These are phyloP conservation scores for Stevia rebaudiana DNA, from an alignment of 140 eudicot genomes.

Conservation along the genomic window DNA sequence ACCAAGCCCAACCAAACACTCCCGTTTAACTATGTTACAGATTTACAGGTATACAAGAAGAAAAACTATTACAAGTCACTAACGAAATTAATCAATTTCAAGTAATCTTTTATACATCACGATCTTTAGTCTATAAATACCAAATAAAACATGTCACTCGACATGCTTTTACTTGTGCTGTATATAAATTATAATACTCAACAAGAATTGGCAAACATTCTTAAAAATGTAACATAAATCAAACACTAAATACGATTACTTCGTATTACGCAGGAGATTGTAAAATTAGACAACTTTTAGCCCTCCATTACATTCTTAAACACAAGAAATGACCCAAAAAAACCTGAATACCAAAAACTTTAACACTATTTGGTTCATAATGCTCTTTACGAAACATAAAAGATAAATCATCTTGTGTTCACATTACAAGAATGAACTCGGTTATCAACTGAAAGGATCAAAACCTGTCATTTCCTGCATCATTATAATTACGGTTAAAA, in stretches of 20 bases:
- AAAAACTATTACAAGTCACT: too few relatives aligned
- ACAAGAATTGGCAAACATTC: not conserved
- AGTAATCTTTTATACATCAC: too few relatives aligned
- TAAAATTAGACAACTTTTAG: too few relatives aligned
- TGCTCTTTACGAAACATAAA: not conserved
- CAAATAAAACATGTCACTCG: too few relatives aligned
- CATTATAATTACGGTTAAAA: constrained; percentile 14
- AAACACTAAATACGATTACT: not conserved
- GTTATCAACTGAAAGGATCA: constrained; percentile 14
- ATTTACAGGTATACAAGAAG: too few relatives aligned
- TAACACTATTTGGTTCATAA: constrained; percentile 11
- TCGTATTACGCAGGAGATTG: too few relatives aligned
- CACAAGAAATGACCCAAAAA: not conserved
- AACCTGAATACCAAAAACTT: not conserved
- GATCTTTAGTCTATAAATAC: too few relatives aligned
- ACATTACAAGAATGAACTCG: not conserved
- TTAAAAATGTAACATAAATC: not conserved
- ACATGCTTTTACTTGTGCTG: too few relatives aligned
- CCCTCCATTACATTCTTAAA: not conserved
- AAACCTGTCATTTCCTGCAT: constrained; percentile 20
- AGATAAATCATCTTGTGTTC: not conserved
- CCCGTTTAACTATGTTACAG: too few relatives aligned
- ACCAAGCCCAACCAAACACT: too few relatives aligned
- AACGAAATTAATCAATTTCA: too few relatives aligned
- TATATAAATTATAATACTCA: too few relatives aligned